Conservation (phyloP, 306 rosid genomes). For the Castanea sativa region DNA sequence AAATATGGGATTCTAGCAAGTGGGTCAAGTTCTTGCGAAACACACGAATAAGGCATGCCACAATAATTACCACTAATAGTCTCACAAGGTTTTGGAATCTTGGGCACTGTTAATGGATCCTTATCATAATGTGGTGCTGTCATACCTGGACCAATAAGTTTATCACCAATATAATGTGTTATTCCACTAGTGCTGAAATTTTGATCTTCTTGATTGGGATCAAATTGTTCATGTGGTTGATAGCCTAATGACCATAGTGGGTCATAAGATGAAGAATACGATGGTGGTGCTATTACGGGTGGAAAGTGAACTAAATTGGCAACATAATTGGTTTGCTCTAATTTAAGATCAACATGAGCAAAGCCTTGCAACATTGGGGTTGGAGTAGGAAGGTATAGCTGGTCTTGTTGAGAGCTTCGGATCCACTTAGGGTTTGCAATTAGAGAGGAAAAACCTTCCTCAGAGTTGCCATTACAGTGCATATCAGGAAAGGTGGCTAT, state of each 20-base stretch:
- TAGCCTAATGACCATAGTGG: slow-evolving; percentile 38
- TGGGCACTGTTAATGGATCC: slow-evolving; percentile 17
- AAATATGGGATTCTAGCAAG: slow-evolving; percentile 28
- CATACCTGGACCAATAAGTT: slow-evolving; percentile 38
- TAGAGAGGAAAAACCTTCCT: slow-evolving; percentile 55
- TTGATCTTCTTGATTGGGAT: slow-evolving; percentile 39
- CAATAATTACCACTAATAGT: slow-evolving; percentile 28
- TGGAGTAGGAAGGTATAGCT: slow-evolving; percentile 54
- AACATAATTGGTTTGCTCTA: slow-evolving; percentile 27
- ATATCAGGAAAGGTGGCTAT: slow-evolving; percentile 53
- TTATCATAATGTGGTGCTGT: slow-evolving; percentile 17
- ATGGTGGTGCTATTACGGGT: slow-evolving; percentile 34
- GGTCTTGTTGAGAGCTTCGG: slow-evolving; percentile 34
- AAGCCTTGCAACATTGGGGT: slow-evolving; percentile 39
- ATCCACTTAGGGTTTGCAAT: slow-evolving; percentile 52
- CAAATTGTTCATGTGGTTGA: slow-evolving; percentile 29
- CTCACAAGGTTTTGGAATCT: slow-evolving; percentile 45
- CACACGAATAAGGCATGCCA: slow-evolving; percentile 32
- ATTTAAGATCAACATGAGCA: slow-evolving; percentile 41
- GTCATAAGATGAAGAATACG: slow-evolving; percentile 34
- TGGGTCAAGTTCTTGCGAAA: slow-evolving; percentile 44
- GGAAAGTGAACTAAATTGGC: slow-evolving; percentile 34
- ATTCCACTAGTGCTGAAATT: slow-evolving; percentile 18
- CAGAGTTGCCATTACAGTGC: slow-evolving; percentile 32
- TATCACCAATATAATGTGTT: slow-evolving; percentile 18